Base-by-base conservation (phyloP, 176 grass and related monocot genomes). In the Poa annua region DNA sequence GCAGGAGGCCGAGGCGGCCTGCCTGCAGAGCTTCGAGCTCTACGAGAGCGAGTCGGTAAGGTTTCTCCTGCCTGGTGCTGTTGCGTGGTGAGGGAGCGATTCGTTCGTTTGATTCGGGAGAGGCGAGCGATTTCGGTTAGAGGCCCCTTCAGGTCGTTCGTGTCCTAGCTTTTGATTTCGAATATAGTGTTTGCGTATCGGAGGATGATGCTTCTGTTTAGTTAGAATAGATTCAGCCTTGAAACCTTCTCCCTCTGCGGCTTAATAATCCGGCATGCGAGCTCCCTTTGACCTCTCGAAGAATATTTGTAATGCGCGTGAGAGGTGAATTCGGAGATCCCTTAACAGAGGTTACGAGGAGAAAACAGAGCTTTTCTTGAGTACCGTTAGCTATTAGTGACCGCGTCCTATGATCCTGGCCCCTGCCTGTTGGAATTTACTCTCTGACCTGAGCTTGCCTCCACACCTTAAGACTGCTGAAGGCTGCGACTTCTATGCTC, bases 11-110 rank as follows among this genome's bases (percentile, higher is more conserved):
- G 57, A 75, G 78, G 45, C 71, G 64, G 67, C 79, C 44, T 89
- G 80, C 63, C 81, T 97, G 83, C 83, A 90, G 81, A 89, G 78
- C 57, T 94, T 97, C 80, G 81, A 92, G 86, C 89, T 97, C 74
- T 85, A 92, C 21, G 80, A 90, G 88, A 94, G 80, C 77, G 85
- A 85, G 75, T 89, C 88, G 88, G 92, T 94, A 78, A 84, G 92
- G 49, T 5, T 15, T 24, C 68, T 0, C 66, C 19, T 11, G 29
- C 36, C 35, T 19, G 36, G 9, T 21, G 29, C 11, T 32, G 35
- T 15, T 59, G 81, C 59, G 48, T 76, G 51, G 52, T 13, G 25
- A 19, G 14, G 51, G 77, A 76, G 62, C 13, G 71, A 25, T 76
- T 42, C 42, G 44, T 62, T 88, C 75, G 34, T 36, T 50, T 83